Evolutionary conservation across 805 yeast genomes (phyloP).

Genomic region (Myxozyma mucilagina): DNA sequence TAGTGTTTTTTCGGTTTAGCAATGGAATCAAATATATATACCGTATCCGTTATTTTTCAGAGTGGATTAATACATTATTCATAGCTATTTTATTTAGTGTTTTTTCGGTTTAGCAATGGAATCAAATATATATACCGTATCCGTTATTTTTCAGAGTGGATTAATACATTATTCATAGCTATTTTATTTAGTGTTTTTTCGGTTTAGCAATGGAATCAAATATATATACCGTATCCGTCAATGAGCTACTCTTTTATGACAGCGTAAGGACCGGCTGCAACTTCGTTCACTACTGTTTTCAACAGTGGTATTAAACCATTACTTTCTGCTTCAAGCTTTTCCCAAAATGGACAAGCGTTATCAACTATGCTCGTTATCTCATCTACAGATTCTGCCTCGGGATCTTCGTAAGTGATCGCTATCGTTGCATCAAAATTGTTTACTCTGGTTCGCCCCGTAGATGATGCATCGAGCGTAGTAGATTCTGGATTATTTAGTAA

Average conservation of each 20-base stretch:
- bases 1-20: too few species aligned
- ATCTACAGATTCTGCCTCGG: constrained; percentile 12
- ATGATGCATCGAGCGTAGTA: background rate
- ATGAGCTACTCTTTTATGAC: background rate
- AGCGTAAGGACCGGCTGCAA: constrained; percentile 1
- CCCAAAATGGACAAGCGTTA: background rate
- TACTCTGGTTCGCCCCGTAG: background rate
- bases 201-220: too few species aligned
- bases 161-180: background rate
- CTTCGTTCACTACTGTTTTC: background rate
- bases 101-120: too few species aligned
- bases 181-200: too few species aligned
- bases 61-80: too few species aligned
- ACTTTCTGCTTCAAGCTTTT: background rate
- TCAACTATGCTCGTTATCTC: background rate
- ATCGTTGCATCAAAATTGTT: constrained; percentile 3
- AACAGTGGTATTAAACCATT: too few species aligned
- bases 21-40: too few species aligned
- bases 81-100: too few species aligned
- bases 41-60: too few species aligned
- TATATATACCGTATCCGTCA: background rate
- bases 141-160: background rate
- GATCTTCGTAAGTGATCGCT: constrained; percentile 5
- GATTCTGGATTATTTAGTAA: background rate
- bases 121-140: too few species aligned